Base-by-base conservation (phyloP, 1,139 yeast genomes). In the Magnusiomyces paraingens region DNA sequence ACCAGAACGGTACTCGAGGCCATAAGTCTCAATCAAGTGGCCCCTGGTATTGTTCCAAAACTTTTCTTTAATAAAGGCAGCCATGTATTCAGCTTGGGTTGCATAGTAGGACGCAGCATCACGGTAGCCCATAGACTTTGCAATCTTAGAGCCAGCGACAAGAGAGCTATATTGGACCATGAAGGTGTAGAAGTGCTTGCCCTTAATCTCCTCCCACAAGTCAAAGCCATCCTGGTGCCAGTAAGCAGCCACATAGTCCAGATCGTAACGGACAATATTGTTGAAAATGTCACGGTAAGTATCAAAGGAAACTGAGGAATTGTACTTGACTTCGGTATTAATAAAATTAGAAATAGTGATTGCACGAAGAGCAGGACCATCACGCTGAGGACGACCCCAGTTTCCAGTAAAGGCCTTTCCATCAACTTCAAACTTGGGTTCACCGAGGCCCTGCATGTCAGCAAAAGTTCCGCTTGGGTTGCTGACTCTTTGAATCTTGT, bases 351-450 rank as follows among this genome's bases (percentile, higher is more conserved):
- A 69, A 35, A 85, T 76, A 1, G 96, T 77, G 51, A 84, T 76
- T 2, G 83, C 77, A 60, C 98, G 76, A 55, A 91, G 74, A 0
- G 95, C 94, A 0, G 98, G 97, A 0, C 98, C 98, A 68, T 93
- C 99, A 58, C 89, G 78, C 69, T 91, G 99, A 0, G 99, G 99
- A 62, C 99, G 76, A 1, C 98, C 98, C 99, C 98, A 91, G 43
- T 73, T 66, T 1, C 73, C 82, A 15, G 70, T 67, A 62, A 85
- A 91, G 0, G 86, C 74, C 0, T 79, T 64, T 32, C 85, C 83
- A 65, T 88, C 79, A 2, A 83, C 81, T 65, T 77, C 68, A 64
- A 86, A 90, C 66, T 91, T 91, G 3, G 98, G 98, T 66, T 91
- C 98, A 0, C 97, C 98, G 40, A 91, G 74, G 2, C 90, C 90